Conservation (phyloP, 306 rosid genomes). For the Dalbergia cochinchinensis region DNA sequence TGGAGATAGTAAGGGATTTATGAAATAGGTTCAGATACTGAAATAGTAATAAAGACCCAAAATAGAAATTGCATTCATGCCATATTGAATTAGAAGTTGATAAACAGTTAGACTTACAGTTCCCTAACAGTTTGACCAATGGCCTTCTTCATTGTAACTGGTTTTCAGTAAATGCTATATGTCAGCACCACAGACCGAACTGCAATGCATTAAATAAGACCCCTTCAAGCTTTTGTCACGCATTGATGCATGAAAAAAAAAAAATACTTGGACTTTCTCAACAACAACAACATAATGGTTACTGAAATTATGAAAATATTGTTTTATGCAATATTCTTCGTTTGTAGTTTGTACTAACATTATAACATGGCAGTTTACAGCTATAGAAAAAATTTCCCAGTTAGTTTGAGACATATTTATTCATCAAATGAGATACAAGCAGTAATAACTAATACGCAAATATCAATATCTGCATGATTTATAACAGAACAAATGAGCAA, state of each 20-base stretch:
- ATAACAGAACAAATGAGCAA: neutral
- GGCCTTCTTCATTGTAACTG: slow-evolving; percentile 78
- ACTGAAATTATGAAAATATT: neutral
- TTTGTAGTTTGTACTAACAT: neutral
- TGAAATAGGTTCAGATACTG: neutral
- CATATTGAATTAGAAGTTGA: slow-evolving; percentile 14
- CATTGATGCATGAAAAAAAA: neutral
- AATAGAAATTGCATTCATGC: slow-evolving; percentile 6
- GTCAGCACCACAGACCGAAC: slow-evolving; percentile 41
- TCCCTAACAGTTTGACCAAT: slow-evolving; percentile 94
- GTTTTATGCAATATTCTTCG: neutral
- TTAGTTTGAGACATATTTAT: neutral
- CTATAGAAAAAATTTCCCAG: neutral
- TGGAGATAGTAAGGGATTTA: slow-evolving; percentile 29
- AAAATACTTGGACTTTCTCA: slow-evolving; percentile 24
- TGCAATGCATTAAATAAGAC: slow-evolving; percentile 18
- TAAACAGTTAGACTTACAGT: slow-evolving; percentile 65
- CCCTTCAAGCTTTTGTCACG: slow-evolving; percentile 11
- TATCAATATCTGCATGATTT: neutral
- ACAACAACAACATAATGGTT: neutral
- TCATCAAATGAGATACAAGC: slow-evolving; percentile 12
- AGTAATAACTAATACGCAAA: neutral
- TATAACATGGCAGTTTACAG: neutral
- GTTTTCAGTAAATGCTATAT: slow-evolving; percentile 26
- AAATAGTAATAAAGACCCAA: slow-evolving; percentile 21